A percentile compares a stretch with the other conserved stretches of the same genome.
Conservation (phyloP, 805 yeast species). For the Wickerhamiella nectarea region DNA sequence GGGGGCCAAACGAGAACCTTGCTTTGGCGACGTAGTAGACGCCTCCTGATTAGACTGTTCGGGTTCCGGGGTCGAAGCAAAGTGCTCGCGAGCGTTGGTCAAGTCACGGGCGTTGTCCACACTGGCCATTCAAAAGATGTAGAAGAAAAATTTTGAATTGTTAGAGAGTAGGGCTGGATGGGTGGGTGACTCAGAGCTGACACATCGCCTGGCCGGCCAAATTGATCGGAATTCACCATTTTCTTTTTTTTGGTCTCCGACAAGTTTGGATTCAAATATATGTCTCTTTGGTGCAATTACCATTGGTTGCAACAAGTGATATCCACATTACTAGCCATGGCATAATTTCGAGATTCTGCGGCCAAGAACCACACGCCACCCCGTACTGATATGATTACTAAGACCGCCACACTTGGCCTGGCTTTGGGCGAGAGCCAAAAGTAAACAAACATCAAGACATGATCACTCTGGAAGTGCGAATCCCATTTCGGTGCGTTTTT, state of each 20-base stretch:
- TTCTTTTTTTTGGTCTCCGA: too few relatives aligned
- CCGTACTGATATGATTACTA: too few relatives aligned
- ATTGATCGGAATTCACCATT: too few relatives aligned
- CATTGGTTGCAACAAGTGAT: too few relatives aligned
- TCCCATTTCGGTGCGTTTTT: conserved; percentile 1
- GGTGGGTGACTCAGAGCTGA: background rate
- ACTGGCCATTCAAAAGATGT: conserved; percentile 7
- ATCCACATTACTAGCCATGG: too few relatives aligned
- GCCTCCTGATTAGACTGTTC: background rate
- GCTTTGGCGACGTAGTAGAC: background rate
- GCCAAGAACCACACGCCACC: too few relatives aligned
- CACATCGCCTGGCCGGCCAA: background rate
- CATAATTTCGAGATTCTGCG: too few relatives aligned
- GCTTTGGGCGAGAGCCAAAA: too few relatives aligned
- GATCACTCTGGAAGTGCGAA: conserved; percentile 7
- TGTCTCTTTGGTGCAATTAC: too few relatives aligned
- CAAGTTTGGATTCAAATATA: too few relatives aligned
- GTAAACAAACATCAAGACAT: conserved; percentile 5
- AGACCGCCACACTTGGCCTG: too few relatives aligned
- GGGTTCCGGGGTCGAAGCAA: conserved; percentile 1
- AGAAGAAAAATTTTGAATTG: background rate
- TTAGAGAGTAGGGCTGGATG: background rate
- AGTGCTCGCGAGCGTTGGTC: background rate
- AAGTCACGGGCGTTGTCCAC: conserved; percentile 10
- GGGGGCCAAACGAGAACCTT: conserved; percentile 34